Percentiles rank a stretch among this genome's conserved stretches.
phyloP scores from a whole-genome alignment of 2,329 filamentous ascomycete species.

The Sporothrix globosa region DNA sequence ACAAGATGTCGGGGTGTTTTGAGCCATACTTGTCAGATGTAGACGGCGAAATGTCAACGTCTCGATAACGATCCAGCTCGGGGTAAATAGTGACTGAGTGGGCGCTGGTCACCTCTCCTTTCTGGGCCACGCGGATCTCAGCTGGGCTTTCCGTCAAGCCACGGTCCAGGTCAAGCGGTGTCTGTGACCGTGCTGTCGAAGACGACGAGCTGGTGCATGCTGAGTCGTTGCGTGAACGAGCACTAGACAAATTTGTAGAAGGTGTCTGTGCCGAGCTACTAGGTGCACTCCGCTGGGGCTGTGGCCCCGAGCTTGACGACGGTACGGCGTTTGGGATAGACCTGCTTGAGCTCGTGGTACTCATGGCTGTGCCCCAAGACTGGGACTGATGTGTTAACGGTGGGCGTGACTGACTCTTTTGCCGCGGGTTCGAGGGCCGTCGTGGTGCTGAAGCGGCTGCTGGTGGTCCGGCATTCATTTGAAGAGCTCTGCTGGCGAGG shows the following conservation, averaged over 20 bases:
- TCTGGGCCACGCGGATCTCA: conserved; percentile 49
- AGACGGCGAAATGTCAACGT: conserved; percentile 46
- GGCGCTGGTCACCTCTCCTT: conserved; percentile 46
- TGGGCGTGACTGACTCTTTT: conserved; percentile 40
- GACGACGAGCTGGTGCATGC: conserved; percentile 50
- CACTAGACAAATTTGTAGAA: conserved; percentile 54
- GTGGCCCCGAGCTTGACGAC: conserved; percentile 34
- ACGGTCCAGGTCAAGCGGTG: conserved; percentile 49
- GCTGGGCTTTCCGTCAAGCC: conserved; percentile 50
- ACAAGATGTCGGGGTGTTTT: conserved; percentile 53
- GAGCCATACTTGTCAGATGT: conserved; percentile 40
- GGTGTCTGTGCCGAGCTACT: conserved; percentile 38
- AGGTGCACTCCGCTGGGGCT: background rate
- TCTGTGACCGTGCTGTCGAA: conserved; percentile 48
- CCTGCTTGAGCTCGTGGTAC: conserved; percentile 33
- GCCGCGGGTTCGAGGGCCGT: conserved; percentile 22
- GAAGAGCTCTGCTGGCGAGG: conserved; percentile 43
- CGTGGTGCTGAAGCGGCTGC: conserved; percentile 25
- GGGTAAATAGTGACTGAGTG: conserved; percentile 58
- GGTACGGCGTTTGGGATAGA: conserved; percentile 38
- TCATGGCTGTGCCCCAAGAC: conserved; percentile 48
- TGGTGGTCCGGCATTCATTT: conserved; percentile 38
- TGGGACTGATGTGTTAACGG: conserved; percentile 50
- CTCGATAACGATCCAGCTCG: conserved; percentile 64
- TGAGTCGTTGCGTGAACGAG: conserved; percentile 45